A percentile compares a stretch with the other conserved stretches of the same genome.
Evolutionary conservation across 768 basidiomycete genomes (phyloP).

Genomic region (Cytidiella melzeri): DNA sequence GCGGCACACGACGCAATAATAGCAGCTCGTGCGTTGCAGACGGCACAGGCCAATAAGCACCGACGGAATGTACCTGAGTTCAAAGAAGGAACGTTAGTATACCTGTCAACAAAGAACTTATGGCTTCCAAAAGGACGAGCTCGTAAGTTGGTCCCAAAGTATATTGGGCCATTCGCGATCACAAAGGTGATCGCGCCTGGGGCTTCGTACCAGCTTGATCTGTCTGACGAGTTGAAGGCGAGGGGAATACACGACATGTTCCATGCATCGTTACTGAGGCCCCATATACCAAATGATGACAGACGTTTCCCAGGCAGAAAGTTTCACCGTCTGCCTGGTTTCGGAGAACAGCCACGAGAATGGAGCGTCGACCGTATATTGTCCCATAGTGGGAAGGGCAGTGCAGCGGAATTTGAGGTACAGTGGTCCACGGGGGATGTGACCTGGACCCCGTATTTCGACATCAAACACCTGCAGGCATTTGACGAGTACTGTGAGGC

Average conservation of each 20-base stretch:
- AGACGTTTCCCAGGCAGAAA: too few species aligned
- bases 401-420: constrained; percentile 8
- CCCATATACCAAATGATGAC: too few species aligned
- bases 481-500: too few species aligned
- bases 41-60: constrained; percentile 23
- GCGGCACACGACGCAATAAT: constrained; percentile 36
- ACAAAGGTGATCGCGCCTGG: too few species aligned
- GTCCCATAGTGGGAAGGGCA: background rate
- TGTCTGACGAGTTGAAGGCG: constrained; percentile 22
- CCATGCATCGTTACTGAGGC: too few species aligned
- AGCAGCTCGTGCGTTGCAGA: constrained; percentile 24
- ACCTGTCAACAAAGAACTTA: constrained; percentile 33
- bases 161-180: too few species aligned
- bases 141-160: constrained; percentile 30
- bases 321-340: too few species aligned
- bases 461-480: constrained; percentile 13
- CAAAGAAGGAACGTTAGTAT: constrained; percentile 17
- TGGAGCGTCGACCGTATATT: too few species aligned
- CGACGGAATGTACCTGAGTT: constrained; percentile 12
- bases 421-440: too few species aligned
- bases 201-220: constrained; percentile 24
- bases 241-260: constrained; percentile 30
- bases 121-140: constrained; percentile 28
- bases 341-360: too few species aligned
- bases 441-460: too few species aligned